Conservation (phyloP, 352 stramenopile genomes). For the Phytopythium aichiense region DNA sequence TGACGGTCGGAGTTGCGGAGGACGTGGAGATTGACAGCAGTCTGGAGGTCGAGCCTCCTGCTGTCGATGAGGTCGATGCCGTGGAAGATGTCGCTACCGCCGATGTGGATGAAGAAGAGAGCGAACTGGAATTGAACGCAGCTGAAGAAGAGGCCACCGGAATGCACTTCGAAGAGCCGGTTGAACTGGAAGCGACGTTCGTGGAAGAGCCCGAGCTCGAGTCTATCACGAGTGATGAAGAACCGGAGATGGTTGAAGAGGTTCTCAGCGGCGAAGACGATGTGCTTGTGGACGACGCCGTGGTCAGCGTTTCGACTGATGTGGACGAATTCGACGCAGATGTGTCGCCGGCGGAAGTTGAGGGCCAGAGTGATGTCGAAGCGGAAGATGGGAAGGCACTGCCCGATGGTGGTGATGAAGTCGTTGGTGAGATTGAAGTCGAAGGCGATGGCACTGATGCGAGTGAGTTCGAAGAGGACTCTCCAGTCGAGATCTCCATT, state of each 20-base stretch:
- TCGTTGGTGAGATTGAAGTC: not conserved
- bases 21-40: not conserved
- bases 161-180: not conserved
- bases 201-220: not conserved
- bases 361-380: slow-evolving; percentile 1
- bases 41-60: not conserved
- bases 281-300: not conserved
- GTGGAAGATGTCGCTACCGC: slow-evolving; percentile 3
- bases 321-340: not conserved
- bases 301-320: not conserved
- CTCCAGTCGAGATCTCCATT: slow-evolving; percentile 1
- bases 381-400: not conserved
- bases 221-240: not conserved
- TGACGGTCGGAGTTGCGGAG: slow-evolving; percentile 3
- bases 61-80: not conserved
- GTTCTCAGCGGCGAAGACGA: not conserved
- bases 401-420: not conserved
- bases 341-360: not conserved
- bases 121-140: not conserved
- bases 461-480: not conserved
- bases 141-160: not conserved
- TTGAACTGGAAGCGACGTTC: not conserved
- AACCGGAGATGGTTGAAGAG: not conserved
- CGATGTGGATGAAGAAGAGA: not conserved
- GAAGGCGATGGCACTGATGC: not conserved